Conservation (phyloP, 2,329 filamentous ascomycete genomes). For the Dactylellina sp. region DNA sequence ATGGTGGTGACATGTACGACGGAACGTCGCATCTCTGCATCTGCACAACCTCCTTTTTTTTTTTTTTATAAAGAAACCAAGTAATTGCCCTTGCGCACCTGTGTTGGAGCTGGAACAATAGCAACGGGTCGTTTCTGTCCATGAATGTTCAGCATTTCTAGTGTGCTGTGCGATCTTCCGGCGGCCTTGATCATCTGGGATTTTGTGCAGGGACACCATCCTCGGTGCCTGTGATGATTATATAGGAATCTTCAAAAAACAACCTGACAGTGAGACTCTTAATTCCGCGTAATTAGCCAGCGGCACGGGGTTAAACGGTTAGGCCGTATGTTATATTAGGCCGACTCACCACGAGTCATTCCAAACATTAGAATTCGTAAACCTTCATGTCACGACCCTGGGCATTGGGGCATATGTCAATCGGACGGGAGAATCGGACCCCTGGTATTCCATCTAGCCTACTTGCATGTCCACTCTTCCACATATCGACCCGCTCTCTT, state of each 20-base stretch:
- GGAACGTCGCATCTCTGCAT: conserved; percentile 44
- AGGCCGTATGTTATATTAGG: conserved; percentile 7
- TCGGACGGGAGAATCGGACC: no score
- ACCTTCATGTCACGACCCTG: no score
- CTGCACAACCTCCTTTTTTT: conserved; percentile 34
- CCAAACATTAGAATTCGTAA: background rate
- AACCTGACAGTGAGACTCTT: background rate
- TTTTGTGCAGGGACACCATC: background rate
- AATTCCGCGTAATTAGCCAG: background rate
- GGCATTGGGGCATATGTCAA: no score
- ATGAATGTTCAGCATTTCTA: background rate
- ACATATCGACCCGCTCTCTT: no score
- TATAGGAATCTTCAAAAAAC: background rate
- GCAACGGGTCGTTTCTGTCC: conserved; percentile 7
- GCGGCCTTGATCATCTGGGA: background rate
- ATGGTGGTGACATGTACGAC: conserved; percentile 35
- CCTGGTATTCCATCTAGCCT: no score
- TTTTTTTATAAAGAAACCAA: conserved; percentile 15
- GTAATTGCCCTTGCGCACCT: conserved; percentile 10
- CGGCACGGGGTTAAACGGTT: background rate
- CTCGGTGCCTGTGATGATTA: background rate
- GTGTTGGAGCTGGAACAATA: conserved; percentile 8
- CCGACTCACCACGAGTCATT: conserved; percentile 9
- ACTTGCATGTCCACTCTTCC: no score
- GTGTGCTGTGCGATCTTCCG: conserved; percentile 10